Evolutionary conservation across 1,139 yeast species (phyloP), one percentile per base, ranked within the genome.

Genomic region (Candida sp.): DNA sequence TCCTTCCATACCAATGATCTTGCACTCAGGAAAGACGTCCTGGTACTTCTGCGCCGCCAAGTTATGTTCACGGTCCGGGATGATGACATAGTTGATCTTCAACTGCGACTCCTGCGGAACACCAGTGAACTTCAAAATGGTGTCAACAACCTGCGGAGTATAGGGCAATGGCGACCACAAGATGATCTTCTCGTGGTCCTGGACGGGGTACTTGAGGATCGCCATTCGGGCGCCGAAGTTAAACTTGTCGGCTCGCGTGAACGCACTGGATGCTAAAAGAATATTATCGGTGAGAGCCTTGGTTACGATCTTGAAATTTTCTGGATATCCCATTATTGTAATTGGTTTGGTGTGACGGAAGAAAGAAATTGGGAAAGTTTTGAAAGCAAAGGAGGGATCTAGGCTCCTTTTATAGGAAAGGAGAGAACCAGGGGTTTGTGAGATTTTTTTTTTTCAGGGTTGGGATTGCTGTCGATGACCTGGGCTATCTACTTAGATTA

Each of bases 151-250:
- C 35, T 67, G 73, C 5, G 74, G 70, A 1, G 84, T 82, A 59
- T 76, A 81, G 1, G 91, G 91, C 45, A 86, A 74, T 1, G 90
- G 85, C 3, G 86, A 79, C 80, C 85, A 83, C 7, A 86, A 80
- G 7, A 83, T 66, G 25, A 84, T 68, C 44, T 70, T 65, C 46
- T 67, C n/a, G n/a, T n/a, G n/a, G n/a, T n/a, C n/a, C n/a, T n/a
- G n/a, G n/a, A n/a, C n/a, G 7, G 47, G 33, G 30, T 69, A 62
- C 46, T 78, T 68, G 52, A 77, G 63, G 7, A 84, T 66, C 0
- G 89, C 81, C 81, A 83, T 78, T 53, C 91, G 72, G 17, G 81
- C 86, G 27, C 92, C 93, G 55, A 86, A 78, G 50, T 80, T 77
- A 49, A 84, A 54, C 43, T 62, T 65, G 50, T 71, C 66, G 8